Conservation (phyloP, 2,329 filamentous ascomycete genomes). For the Fusarium concolor region DNA sequence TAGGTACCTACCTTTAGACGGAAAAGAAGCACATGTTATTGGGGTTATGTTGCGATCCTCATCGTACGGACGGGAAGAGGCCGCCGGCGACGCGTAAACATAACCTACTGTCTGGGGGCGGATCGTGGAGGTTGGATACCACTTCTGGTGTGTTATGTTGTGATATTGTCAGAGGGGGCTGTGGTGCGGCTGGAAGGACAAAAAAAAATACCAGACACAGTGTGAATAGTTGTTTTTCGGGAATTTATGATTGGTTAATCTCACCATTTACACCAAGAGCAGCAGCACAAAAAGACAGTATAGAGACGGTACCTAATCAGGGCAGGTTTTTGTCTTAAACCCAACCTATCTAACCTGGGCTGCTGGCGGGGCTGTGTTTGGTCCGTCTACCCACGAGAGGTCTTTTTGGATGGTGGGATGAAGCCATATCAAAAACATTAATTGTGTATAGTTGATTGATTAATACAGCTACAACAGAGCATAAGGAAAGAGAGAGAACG, state of each 20-base stretch:
- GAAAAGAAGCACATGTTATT: neutral
- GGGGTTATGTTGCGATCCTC: neutral
- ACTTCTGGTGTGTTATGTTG: slow-evolving; percentile 20
- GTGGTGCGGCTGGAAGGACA: slow-evolving; percentile 6
- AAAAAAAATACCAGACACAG: slow-evolving; percentile 20
- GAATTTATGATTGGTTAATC: slow-evolving; percentile 18
- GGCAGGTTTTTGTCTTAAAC: slow-evolving; percentile 12
- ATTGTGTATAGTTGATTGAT: neutral
- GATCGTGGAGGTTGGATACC: slow-evolving; percentile 23
- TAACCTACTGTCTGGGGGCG: neutral
- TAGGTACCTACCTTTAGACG: neutral
- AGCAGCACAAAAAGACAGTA: slow-evolving; percentile 22
- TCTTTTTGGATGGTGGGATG: slow-evolving; percentile 11
- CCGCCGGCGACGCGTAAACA: slow-evolving; percentile 22
- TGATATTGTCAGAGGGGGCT: slow-evolving; percentile 33
- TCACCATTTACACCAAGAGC: neutral
- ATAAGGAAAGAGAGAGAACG: neutral
- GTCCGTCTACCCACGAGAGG: neutral
- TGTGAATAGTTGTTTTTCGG: neutral
- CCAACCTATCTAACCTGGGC: slow-evolving; percentile 3
- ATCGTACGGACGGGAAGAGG: slow-evolving; percentile 8
- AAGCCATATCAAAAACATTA: slow-evolving; percentile 1
- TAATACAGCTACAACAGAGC: neutral
- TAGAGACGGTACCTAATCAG: slow-evolving; percentile 15
- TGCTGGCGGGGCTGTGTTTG: slow-evolving; percentile 23